Evolutionary conservation across 2,329 filamentous ascomycete genomes (phyloP).

Genomic region (Pseudogymnoascus sp.): DNA sequence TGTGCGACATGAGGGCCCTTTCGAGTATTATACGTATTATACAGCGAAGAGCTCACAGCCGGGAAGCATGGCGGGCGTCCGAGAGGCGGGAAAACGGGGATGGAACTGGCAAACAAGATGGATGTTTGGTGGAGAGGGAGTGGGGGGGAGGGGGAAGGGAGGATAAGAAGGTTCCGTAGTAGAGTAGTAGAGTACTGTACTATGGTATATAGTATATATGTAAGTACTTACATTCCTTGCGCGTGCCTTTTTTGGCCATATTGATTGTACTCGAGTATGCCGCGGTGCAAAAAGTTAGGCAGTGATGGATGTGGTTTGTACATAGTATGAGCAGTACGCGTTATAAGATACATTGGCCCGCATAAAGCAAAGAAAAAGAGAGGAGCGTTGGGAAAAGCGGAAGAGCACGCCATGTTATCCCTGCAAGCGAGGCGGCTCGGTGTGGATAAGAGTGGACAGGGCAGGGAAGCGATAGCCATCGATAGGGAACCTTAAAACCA

Average conservation of each 20-base stretch:
- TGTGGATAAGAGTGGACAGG: not conserved
- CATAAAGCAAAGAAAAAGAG: not conserved
- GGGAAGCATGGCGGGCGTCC: not conserved
- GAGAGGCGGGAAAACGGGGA: slow-evolving; percentile 1
- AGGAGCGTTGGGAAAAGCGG: not conserved
- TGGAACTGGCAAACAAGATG: not conserved
- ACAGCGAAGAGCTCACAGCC: not conserved
- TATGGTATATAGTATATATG: not conserved
- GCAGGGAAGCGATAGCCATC: not conserved
- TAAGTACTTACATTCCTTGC: not conserved
- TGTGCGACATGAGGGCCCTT: not conserved
- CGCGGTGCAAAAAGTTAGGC: not conserved
- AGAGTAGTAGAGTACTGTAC: too few relatives aligned
- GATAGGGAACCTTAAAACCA: slow-evolving; percentile 9
- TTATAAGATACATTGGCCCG: slow-evolving; percentile 4
- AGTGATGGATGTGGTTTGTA: too few relatives aligned
- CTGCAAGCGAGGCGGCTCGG: slow-evolving; percentile 8
- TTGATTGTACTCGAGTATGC: too few relatives aligned
- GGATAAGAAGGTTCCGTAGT: too few relatives aligned
- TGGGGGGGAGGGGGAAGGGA: not conserved
- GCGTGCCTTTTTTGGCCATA: not conserved
- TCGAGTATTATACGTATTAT: slow-evolving; percentile 9
- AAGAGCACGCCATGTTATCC: slow-evolving; percentile 9
- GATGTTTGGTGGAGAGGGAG: slow-evolving; percentile 6
- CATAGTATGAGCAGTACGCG: too few relatives aligned